Evolutionary conservation across 495 filamentous ascomycete species (phyloP).

Genomic region (Collariella sp.): DNA sequence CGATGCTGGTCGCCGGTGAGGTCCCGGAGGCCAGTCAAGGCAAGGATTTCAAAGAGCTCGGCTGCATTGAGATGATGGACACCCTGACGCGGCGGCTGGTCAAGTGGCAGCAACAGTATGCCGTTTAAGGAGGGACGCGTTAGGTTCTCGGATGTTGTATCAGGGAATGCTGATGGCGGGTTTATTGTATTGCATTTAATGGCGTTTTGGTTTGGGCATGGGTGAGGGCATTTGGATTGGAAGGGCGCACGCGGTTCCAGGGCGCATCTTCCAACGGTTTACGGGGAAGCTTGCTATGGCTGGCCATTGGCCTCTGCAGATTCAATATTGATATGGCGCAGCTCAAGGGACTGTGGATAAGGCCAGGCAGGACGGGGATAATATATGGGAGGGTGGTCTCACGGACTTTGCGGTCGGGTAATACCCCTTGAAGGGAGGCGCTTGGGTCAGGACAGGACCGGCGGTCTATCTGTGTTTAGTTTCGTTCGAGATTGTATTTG

Average conservation of each 20-base stretch:
- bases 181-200: constrained; percentile 2
- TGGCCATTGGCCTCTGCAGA: neutral
- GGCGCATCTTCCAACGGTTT: neutral
- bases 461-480: neutral
- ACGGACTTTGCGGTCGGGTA: constrained; percentile 3
- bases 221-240: neutral
- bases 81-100: constrained; percentile 63
- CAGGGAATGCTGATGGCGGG: neutral
- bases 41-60: constrained; percentile 56
- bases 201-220: neutral
- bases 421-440: constrained; percentile 6
- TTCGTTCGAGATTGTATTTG: neutral
- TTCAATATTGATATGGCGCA: neutral
- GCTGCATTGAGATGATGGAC: constrained; percentile 76
- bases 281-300: neutral
- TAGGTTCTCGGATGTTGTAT: neutral
- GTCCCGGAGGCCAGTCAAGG: constrained; percentile 18
- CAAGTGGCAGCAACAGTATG: constrained; percentile 64
- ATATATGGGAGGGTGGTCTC: constrained; percentile 5
- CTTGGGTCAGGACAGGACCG: neutral
- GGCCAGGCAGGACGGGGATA: neutral
- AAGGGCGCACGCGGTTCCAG: neutral
- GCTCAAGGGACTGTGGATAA: neutral
- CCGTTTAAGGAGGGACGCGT: constrained; percentile 13
- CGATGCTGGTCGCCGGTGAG: neutral